Evolutionary conservation across 257 asterid genomes (phyloP), one percentile per base, ranked within the genome.

Genomic region (Leptodermis oblonga): DNA sequence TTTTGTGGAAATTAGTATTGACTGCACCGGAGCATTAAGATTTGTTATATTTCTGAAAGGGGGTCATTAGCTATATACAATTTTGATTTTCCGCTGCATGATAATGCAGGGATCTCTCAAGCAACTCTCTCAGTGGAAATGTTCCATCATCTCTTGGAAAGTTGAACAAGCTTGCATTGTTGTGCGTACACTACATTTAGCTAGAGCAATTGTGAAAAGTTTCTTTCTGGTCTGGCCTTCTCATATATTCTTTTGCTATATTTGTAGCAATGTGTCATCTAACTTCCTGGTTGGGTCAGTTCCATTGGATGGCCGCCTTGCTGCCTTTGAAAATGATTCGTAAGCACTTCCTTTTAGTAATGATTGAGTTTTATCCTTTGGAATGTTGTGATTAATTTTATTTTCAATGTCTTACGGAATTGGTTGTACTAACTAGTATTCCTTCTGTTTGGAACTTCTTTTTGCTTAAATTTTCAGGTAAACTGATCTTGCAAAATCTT

Each of bases 121-220:
- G 99, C 90, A 93, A 93, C 86, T 88, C 96, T 76, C 92, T 93
- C 62, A 87, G 99, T 77, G 97, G 97, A 81, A 83, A 65, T 74
- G 87, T 93, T 86, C 99, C 99, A 76, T 74, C 80, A 69, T 88
- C 99, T 42, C 90, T 93, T 69, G 99, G 99, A 77, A 88, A 88
- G 68, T 82, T 90, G 66, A 78, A 73, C 90, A 83, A 86, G 79
- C 97, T 93, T 59, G 74, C 78, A 18, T 70, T 67, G 63, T 87
- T 93, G 99, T 93, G 84, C 83, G 99, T 90, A 55, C 46, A 72
- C 33, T 73, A 17, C 77, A 22, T 74, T 3, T 17, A 63, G 53
- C 61, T 64, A 51, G 31, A 70, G 46, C 53, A 46, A 43, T 63
- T 72, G n/a, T 69, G 5, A 67, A 66, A 73, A 60, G 34, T 26